Percentiles rank a stretch among this genome's conserved stretches.
phyloP scores from a whole-genome alignment of 2,329 filamentous ascomycete genomes.

The Alternaria solani region DNA sequence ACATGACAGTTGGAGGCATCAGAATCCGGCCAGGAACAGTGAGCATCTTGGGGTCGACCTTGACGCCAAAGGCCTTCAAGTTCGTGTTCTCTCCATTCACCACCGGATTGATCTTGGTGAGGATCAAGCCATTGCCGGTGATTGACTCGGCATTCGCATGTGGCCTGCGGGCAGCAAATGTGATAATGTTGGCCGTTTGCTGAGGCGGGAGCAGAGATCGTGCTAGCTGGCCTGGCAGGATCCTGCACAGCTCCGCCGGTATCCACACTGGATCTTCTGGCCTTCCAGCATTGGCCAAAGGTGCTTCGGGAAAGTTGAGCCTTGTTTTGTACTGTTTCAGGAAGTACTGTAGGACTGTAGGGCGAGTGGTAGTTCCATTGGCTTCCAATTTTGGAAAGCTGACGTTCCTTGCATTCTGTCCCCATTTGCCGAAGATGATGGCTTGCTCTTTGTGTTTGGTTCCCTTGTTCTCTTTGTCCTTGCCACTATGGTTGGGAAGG shows the following conservation, averaged over 20 bases:
- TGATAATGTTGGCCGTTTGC: conserved; percentile 44
- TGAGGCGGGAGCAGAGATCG: conserved; percentile 34
- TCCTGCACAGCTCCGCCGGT: conserved; percentile 42
- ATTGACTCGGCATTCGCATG: conserved; percentile 43
- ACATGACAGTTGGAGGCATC: conserved; percentile 66
- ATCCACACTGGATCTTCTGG: conserved; percentile 39
- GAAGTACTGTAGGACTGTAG: conserved; percentile 35
- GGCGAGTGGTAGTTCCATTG: conserved; percentile 18
- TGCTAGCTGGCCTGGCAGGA: conserved; percentile 44
- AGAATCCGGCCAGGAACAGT: conserved; percentile 78
- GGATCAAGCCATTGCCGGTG: conserved; percentile 32
- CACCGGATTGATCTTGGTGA: conserved; percentile 36
- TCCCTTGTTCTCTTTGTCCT: conserved; percentile 43
- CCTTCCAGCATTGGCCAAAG: conserved; percentile 41
- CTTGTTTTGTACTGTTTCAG: conserved; percentile 28
- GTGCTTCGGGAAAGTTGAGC: conserved; percentile 31
- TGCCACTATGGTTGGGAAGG: conserved; percentile 45
- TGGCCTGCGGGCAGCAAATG: conserved; percentile 43
- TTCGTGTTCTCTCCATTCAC: conserved; percentile 31
- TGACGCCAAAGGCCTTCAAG: conserved; percentile 66
- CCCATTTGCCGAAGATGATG: conserved; percentile 49
- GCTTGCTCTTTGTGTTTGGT: conserved; percentile 47
- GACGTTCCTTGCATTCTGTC: conserved; percentile 45
- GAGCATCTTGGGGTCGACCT: conserved; percentile 68
- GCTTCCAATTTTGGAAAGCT: conserved; percentile 23